phyloP scores from a whole-genome alignment of 2,329 filamentous ascomycete genomes.

The Coniella lustricola region DNA sequence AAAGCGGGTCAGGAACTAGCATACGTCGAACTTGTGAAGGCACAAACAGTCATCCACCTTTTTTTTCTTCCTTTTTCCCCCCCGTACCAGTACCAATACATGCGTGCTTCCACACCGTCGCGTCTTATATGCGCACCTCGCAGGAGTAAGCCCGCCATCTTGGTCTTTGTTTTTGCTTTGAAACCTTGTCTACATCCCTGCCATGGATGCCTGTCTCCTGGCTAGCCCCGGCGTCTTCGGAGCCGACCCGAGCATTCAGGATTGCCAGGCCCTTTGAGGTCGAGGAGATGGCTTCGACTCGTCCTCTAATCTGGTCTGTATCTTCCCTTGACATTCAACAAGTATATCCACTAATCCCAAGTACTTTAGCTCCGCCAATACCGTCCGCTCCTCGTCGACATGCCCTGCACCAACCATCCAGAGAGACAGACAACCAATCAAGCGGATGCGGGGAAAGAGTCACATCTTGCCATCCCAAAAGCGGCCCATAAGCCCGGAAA shows the following conservation, averaged over 20 bases:
- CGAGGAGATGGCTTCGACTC: no score
- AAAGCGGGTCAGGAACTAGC: neutral
- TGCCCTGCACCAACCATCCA: neutral
- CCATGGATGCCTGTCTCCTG: neutral
- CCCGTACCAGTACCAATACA: no score
- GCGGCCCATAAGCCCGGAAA: neutral
- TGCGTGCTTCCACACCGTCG: no score
- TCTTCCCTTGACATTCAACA: no score
- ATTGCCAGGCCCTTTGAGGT: no score
- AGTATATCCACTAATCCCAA: no score
- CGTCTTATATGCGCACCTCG: neutral
- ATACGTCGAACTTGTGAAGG: no score
- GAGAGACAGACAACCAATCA: neutral
- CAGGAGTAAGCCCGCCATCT: neutral
- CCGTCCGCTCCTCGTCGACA: neutral
- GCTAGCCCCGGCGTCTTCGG: neutral
- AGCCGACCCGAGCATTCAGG: neutral
- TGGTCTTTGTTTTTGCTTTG: neutral
- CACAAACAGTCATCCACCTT: no score
- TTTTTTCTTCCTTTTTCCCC: no score
- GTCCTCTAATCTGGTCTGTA: no score
- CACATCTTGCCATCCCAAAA: neutral
- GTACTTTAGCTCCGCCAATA: neutral
- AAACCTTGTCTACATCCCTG: neutral
- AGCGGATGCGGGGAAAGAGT: neutral